Evolutionary conservation across 2,329 filamentous ascomycete species (phyloP), one percentile per base, ranked within the genome.

Genomic region (Aaosphaeria pasadenensis): DNA sequence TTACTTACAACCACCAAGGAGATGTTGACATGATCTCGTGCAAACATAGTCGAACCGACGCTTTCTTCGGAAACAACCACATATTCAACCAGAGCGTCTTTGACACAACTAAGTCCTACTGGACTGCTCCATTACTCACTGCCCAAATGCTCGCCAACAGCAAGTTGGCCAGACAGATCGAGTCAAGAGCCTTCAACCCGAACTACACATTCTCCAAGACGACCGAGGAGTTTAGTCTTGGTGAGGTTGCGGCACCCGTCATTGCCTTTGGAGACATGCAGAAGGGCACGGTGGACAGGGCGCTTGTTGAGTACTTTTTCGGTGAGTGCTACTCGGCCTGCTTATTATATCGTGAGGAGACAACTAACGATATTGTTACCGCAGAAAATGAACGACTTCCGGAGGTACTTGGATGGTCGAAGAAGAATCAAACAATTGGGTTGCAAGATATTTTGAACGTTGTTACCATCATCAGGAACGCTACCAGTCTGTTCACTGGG

Each of bases 61-160:
- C 71, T 6, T 76, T 65, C 67, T 71, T 79, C 45, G 79, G 78
- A 24, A 75, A 77, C 60, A 76, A 77, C 53, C 71, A 77, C 54
- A 47, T 74, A 47, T 82, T 83, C 68, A 80, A 82, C 62, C 64
- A 75, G 45, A 74, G 70, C 2, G 59, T 80, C 52, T 83, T 81
- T 59, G 71, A 76, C 44, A 61, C 72, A 47, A 73, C 72, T 0
- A 66, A 55, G 36, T 48, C 55, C 4, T 81, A 75, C 63, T 83
- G 77, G 75, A 77, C 72, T 0, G 64, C 48, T 0, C 58, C 69
- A 3, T 61, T 67, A 4, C 9, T 51, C 13, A 44, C 52, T 2
- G 49, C 54, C 1, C 39, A 58, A 28, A 55, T 57, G 50, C 39
- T 63, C 3, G 77, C 77, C 47, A 75, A 76, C 49, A 70, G 71